A percentile compares a stretch with the other conserved stretches of the same genome.
Evolutionary conservation across 345 rosid species (phyloP).

Genomic region (Durio zibethinus): DNA sequence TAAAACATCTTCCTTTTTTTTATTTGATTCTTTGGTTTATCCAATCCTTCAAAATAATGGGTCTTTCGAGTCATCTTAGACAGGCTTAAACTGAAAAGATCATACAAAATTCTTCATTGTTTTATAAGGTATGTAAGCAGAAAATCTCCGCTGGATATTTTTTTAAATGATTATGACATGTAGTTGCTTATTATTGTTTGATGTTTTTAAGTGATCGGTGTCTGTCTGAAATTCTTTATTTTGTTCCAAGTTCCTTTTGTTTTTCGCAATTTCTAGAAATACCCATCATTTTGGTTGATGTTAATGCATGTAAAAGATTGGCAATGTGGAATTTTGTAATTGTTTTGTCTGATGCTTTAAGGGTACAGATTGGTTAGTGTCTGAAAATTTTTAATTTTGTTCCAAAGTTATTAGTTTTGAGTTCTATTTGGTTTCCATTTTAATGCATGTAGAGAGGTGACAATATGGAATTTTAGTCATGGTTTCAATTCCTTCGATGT

Average conservation of each 20-base stretch:
- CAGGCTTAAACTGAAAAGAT: conserved; percentile 33
- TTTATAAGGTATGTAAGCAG: conserved; percentile 27
- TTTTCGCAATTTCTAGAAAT: neutral
- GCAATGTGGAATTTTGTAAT: neutral
- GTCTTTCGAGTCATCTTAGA: neutral
- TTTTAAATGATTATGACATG: neutral
- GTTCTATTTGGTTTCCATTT: neutral
- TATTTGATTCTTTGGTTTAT: conserved; percentile 8
- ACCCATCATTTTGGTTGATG: neutral
- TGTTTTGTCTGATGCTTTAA: neutral
- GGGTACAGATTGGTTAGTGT: conserved; percentile 17
- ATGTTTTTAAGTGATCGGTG: neutral
- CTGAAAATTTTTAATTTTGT: neutral
- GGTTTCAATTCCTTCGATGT: neutral
- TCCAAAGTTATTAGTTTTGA: neutral
- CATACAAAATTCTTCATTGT: conserved; percentile 15
- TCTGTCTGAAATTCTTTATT: neutral
- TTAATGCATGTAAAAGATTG: neutral
- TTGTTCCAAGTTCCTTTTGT: neutral
- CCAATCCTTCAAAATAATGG: conserved; percentile 20
- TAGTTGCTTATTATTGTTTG: neutral
- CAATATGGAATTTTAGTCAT: conserved; percentile 6
- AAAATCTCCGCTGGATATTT: neutral
- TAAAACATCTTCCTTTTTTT: neutral
- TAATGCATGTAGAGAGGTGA: neutral